Percentiles rank a stretch among this genome's conserved stretches.
Evolutionary conservation across 148 eudicot species (phyloP).

Genomic region (Arctostaphylos glauca): DNA sequence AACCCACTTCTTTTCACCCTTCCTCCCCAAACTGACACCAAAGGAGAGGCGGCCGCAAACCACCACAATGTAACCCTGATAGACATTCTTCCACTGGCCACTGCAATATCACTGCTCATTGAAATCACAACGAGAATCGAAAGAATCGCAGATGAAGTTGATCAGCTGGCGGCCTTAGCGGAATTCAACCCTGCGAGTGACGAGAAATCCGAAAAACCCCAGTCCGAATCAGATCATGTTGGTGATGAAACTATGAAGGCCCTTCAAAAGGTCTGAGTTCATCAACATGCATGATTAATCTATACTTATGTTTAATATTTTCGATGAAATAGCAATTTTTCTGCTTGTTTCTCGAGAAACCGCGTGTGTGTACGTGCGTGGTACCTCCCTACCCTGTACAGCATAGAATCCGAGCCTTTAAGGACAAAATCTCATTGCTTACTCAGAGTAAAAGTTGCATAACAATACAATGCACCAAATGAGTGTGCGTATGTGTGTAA

Average conservation of each 20-base stretch:
- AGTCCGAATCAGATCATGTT: slow-evolving; percentile 24
- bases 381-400: neutral
- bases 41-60: slow-evolving; percentile 17
- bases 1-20: slow-evolving; percentile 18
- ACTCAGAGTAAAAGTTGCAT: neutral
- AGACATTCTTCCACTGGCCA: slow-evolving; percentile 66
- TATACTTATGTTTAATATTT: neutral
- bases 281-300: neutral
- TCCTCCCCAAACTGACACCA: neutral
- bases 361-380: neutral
- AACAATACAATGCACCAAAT: slow-evolving; percentile 4
- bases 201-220: slow-evolving; percentile 35
- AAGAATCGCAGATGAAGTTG: slow-evolving; percentile 47
- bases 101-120: slow-evolving; percentile 57
- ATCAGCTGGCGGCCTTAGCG: slow-evolving; percentile 56
- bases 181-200: slow-evolving; percentile 41
- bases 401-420: neutral
- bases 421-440: neutral
- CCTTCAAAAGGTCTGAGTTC: slow-evolving; percentile 20
- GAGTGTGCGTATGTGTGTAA: neutral
- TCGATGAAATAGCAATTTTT: neutral
- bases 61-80: slow-evolving; percentile 29
- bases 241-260: slow-evolving; percentile 23
- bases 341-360: slow-evolving; percentile 15
- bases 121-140: slow-evolving; percentile 67